These are phyloP conservation scores for Westerdykella aurantiaca DNA, from an alignment of 2,329 filamentous ascomycete genomes.

Conservation along the genomic window DNA sequence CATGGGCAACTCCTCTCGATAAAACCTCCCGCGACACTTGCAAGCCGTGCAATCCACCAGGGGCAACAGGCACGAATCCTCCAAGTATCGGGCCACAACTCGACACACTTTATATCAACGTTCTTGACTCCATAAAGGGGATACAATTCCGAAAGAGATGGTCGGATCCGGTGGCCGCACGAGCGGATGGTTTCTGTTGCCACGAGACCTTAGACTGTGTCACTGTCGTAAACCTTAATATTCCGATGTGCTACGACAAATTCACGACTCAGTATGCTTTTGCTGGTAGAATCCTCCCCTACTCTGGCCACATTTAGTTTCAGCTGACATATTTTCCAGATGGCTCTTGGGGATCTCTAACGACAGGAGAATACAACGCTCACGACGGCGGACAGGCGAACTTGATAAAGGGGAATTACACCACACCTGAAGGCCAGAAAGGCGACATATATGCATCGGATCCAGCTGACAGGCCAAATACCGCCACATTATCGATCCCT, in stretches of 20 bases:
- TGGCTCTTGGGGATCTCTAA: constrained; percentile 44
- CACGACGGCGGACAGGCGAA: constrained; percentile 37
- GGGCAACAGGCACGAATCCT: constrained; percentile 6
- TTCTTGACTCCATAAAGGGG: constrained; percentile 31
- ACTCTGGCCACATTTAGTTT: background rate
- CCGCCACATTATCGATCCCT: constrained; percentile 41
- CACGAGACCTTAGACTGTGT: constrained; percentile 35
- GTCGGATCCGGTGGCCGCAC: constrained; percentile 8
- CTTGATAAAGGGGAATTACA: constrained; percentile 43
- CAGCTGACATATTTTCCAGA: constrained; percentile 21
- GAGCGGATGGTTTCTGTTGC: constrained; percentile 26
- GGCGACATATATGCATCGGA: constrained; percentile 44
- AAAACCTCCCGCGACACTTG: no score
- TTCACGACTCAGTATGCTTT: constrained; percentile 50
- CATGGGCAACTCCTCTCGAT: no score
- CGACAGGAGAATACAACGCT: constrained; percentile 40
- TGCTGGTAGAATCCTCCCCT: background rate
- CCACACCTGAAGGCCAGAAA: constrained; percentile 30
- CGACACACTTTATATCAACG: constrained; percentile 30
- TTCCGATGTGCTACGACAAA: constrained; percentile 49
- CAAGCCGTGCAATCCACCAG: no score
- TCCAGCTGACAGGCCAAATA: constrained; percentile 39
- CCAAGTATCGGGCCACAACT: constrained; percentile 31
- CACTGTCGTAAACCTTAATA: constrained; percentile 36
- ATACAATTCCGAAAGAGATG: constrained; percentile 28